These are phyloP conservation scores for Kodamaea derodonti DNA, from an alignment of 1,139 yeast species.

Conservation along the genomic window DNA sequence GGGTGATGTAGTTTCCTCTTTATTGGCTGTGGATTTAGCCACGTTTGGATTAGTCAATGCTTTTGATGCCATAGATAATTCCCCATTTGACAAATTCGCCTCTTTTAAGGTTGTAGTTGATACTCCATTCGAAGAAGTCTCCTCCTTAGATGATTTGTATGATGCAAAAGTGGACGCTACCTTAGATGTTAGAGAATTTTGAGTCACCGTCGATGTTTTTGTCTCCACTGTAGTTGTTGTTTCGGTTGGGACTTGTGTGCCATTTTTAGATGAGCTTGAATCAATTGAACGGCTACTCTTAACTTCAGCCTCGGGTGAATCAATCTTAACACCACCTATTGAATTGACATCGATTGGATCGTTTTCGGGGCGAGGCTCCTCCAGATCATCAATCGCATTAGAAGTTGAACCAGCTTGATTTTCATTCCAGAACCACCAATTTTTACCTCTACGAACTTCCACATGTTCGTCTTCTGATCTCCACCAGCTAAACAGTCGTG, in stretches of 20 bases:
- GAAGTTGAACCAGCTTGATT: background rate
- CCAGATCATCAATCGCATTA: background rate
- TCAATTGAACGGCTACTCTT: background rate
- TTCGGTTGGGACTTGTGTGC: background rate
- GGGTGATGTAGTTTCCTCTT: no score
- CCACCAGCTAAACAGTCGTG: constrained; percentile 3
- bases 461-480: background rate
- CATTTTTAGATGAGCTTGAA: background rate
- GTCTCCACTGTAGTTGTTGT: background rate
- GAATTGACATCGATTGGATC: constrained; percentile 1
- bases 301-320: background rate
- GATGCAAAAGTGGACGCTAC: background rate
- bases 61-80: background rate
- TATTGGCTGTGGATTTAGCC: background rate
- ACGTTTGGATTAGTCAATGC: background rate
- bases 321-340: background rate
- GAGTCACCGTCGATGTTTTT: background rate
- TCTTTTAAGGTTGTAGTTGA: no score
- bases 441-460: constrained; percentile 1
- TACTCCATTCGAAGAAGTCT: background rate
- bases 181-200: no score
- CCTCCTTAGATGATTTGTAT: background rate
- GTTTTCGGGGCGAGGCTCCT: background rate
- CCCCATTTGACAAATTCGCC: background rate
- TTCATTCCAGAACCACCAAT: constrained; percentile 6